Evolutionary conservation across 768 basidiomycete genomes (phyloP), one percentile per base, ranked within the genome.

Genomic region (Boletus patriciae): DNA sequence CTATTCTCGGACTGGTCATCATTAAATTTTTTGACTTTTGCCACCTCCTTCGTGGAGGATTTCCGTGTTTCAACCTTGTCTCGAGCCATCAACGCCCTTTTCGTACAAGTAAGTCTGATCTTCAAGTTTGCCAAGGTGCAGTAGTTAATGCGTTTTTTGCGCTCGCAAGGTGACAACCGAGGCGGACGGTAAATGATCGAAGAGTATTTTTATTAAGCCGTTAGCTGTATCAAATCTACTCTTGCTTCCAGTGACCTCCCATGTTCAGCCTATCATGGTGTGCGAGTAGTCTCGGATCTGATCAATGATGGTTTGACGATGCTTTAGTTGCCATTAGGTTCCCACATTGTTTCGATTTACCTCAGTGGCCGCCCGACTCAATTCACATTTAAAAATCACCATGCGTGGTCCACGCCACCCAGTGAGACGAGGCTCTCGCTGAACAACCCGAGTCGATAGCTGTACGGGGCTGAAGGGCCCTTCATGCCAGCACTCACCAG

Each of bases 1-100:
- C 66, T 70, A 60, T 49, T 70, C 66, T 69, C 23, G 63, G 58
- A 16, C 66, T 69, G 68, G 68, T 66, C 57, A 23, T 49, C 2
- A 13, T 25, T 25, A 25, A 25, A 25, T 59, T 40, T 61, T 62
- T 48, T n/a, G 37, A n/a, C 8, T n/a, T 40, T 41, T 40, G 13
- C 5, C 6, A 6, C 25, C 40, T 62, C 54, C 57, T 54, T 67
- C 15, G 57, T 31, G 58, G 64, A 51, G 54, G 46, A 27, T 49
- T 21, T 38, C n/a, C 18, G 19, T 41, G 6, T 16, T 27, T 51
- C 19, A 10, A 8, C 4, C 12, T 43, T 21, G 15, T 2, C 23
- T 31, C 19, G 7, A 16, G 16, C 11, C 12, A 15, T 40, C 29
- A 1, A 9, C 3, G 11, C 13, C 13, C 3, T 6, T 19, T 23